A percentile compares a stretch with the other conserved stretches of the same genome.
These are phyloP conservation scores for Starmerella kuoi DNA, from an alignment of 805 yeast genomes.

Conservation along the genomic window DNA sequence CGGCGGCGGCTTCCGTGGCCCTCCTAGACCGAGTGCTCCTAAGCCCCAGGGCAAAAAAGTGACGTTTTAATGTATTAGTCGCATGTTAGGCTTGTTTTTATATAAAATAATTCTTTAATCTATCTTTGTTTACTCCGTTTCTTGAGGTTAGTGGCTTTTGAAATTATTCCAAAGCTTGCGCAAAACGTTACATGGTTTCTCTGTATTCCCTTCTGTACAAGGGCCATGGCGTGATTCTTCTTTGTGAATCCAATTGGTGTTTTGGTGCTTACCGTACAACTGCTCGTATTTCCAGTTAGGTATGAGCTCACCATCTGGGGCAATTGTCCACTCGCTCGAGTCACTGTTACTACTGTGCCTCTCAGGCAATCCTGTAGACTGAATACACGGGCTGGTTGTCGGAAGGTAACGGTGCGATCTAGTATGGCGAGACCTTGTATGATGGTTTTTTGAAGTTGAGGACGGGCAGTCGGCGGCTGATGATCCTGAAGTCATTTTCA, in stretches of 20 bases:
- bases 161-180: neutral
- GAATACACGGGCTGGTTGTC: too few relatives aligned
- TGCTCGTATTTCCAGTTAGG: neutral
- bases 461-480: too few relatives aligned
- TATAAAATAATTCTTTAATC: neutral
- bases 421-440: too few relatives aligned
- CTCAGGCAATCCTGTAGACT: too few relatives aligned
- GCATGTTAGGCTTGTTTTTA: neutral
- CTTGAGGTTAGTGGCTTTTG: neutral
- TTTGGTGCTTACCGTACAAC: neutral
- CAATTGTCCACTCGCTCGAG: neutral
- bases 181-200: neutral
- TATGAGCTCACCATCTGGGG: neutral
- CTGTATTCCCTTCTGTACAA: too few relatives aligned
- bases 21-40: constrained; percentile 1
- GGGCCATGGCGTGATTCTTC: too few relatives aligned
- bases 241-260: too few relatives aligned
- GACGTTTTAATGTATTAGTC: constrained; percentile 10
- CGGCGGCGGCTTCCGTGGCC: neutral
- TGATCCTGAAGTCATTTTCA: too few relatives aligned
- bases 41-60: constrained; percentile 22
- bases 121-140: neutral
- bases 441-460: too few relatives aligned
- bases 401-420: too few relatives aligned
- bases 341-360: too few relatives aligned